A percentile compares a stretch with the other conserved stretches of the same genome.
phyloP scores from a whole-genome alignment of 2,329 filamentous ascomycete species.

The Paracamarosporium sp. region DNA sequence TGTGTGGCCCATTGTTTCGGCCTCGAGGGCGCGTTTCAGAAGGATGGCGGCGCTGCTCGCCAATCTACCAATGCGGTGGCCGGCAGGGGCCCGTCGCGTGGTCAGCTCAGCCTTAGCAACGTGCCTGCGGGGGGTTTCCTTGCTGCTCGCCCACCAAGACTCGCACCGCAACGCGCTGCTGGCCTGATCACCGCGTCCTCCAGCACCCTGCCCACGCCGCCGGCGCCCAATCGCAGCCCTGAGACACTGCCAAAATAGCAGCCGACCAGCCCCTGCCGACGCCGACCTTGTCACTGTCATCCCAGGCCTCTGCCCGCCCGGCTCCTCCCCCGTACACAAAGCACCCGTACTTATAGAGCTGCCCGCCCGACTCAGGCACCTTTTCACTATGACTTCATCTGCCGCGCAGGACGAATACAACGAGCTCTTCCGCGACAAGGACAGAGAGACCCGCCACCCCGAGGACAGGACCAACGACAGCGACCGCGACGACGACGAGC shows the following conservation, averaged over 20 bases:
- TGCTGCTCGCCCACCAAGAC: not conserved
- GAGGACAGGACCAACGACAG: conserved; percentile 64
- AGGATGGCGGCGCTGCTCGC: conserved; percentile 20
- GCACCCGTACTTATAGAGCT: conserved; percentile 32
- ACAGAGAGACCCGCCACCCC: conserved; percentile 51
- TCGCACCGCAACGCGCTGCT: not conserved
- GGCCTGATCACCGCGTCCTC: not conserved
- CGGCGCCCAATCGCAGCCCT: conserved; percentile 26
- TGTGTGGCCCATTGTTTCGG: conserved; percentile 30
- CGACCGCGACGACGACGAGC: conserved; percentile 59
- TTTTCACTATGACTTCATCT: conserved; percentile 49
- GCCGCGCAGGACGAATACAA: conserved; percentile 60
- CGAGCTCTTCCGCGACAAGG: conserved; percentile 57
- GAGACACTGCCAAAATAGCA: conserved; percentile 17
- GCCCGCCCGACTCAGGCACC: conserved; percentile 13
- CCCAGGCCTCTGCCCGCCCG: too few species aligned
- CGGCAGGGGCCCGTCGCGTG: conserved; percentile 16
- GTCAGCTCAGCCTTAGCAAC: conserved; percentile 26
- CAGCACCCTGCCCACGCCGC: not conserved
- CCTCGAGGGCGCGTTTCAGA: conserved; percentile 26
- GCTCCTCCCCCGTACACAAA: conserved; percentile 15
- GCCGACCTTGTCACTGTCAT: conserved; percentile 23
- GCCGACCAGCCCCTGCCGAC: conserved; percentile 12
- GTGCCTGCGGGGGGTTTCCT: not conserved
- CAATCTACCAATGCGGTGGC: conserved; percentile 23